phyloP scores from a whole-genome alignment of 257 asterid genomes.

The Mitragyna speciosa region DNA sequence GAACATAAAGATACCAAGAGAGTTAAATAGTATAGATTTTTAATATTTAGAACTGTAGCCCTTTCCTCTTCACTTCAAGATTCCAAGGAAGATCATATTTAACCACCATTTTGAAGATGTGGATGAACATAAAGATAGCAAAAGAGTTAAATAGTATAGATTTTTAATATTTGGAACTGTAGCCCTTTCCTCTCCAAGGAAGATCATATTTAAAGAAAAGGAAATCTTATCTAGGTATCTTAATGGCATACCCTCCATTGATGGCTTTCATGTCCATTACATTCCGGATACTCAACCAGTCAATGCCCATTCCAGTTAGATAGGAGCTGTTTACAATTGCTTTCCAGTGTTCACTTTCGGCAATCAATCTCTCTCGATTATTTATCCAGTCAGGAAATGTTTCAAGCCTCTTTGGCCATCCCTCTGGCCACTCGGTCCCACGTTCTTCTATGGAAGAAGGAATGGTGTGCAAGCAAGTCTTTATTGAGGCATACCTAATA shows the following conservation, averaged over 20 bases:
- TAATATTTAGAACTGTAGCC: background rate
- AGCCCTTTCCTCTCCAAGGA: background rate
- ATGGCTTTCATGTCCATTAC: conserved; percentile 97
- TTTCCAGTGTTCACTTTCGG: conserved; percentile 81
- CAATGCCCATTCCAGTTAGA: conserved; percentile 72
- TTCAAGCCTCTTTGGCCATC: conserved; percentile 90
- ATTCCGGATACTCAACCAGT: conserved; percentile 79
- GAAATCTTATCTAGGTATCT: background rate
- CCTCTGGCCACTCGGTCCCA: conserved; percentile 97
- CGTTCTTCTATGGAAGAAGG: conserved; percentile 87
- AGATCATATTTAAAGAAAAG: conserved; percentile 2
- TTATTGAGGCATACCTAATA: conserved; percentile 64
- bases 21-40: background rate
- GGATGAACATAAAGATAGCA: background rate
- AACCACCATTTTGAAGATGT: background rate
- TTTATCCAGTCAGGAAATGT: conserved; percentile 85
- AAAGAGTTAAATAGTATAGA: background rate
- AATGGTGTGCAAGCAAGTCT: conserved; percentile 61
- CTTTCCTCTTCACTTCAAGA: background rate
- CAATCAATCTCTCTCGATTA: conserved; percentile 61
- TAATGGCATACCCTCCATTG: conserved; percentile 74
- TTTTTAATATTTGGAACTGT: background rate
- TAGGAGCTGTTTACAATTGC: conserved; percentile 77
- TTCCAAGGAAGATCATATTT: background rate
- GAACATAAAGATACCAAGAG: background rate